Evolutionary conservation across 2,329 filamentous ascomycete genomes (phyloP).

Genomic region (Epicoccum sorghinum): DNA sequence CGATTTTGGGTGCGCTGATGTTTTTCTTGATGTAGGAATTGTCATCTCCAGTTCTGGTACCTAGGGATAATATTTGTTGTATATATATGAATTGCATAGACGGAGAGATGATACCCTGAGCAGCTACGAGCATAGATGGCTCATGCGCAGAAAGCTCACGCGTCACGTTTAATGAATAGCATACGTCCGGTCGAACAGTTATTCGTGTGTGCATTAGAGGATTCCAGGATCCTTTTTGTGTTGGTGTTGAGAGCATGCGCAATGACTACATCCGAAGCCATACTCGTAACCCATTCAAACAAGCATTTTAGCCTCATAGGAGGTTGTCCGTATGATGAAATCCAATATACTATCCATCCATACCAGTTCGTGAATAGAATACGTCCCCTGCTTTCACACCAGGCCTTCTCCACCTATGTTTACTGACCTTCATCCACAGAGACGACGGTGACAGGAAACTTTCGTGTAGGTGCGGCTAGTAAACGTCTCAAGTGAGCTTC

Average conservation of each 20-base stretch:
- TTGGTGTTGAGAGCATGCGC: background rate
- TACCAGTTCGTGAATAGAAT: background rate
- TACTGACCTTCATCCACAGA: background rate
- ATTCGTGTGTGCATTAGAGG: background rate
- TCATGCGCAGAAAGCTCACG: background rate
- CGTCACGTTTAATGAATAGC: conserved; percentile 25
- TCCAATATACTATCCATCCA: too few species aligned
- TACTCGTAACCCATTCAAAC: background rate
- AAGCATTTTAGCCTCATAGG: too few species aligned
- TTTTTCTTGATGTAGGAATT: conserved; percentile 20
- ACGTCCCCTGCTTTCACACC: too few species aligned
- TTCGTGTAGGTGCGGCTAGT: conserved; percentile 22
- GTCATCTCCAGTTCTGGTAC: background rate
- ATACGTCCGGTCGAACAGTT: background rate
- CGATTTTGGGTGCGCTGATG: conserved; percentile 33
- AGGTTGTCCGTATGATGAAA: too few species aligned
- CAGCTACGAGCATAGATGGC: conserved; percentile 4
- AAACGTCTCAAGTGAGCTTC: conserved; percentile 30
- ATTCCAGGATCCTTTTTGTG: background rate
- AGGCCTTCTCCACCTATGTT: background rate
- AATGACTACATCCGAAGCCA: background rate
- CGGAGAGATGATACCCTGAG: conserved; percentile 30
- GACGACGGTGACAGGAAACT: conserved; percentile 25
- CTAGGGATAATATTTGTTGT: background rate
- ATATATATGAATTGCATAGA: conserved; percentile 10